phyloP scores from a whole-genome alignment of 768 basidiomycete genomes.

The Coprinopsis sp. region DNA sequence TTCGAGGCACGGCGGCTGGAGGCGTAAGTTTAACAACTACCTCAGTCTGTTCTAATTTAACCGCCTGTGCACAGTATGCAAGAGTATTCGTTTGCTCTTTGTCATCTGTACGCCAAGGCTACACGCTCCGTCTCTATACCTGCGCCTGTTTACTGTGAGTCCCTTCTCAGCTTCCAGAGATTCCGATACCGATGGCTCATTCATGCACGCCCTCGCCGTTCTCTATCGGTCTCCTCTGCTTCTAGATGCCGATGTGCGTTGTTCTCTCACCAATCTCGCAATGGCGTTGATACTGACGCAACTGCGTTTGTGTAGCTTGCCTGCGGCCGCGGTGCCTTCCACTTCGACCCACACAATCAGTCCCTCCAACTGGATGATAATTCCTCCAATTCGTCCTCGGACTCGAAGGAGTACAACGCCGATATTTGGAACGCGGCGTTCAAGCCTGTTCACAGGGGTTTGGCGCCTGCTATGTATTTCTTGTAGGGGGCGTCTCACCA shows the following conservation, averaged over 20 bases:
- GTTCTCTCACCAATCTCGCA: not conserved
- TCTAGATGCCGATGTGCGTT: conserved; percentile 11
- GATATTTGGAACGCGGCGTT: not conserved
- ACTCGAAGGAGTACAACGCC: not conserved
- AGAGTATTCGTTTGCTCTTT: conserved; percentile 20
- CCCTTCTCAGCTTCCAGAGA: not conserved
- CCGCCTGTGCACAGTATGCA: no score
- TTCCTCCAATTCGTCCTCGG: not conserved
- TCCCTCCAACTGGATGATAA: not conserved
- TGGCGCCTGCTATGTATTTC: not conserved
- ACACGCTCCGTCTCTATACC: conserved; percentile 29
- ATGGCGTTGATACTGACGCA: not conserved
- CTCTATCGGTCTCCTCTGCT: not conserved
- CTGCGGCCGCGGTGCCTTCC: conserved; percentile 6
- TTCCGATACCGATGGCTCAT: no score
- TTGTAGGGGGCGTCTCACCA: not conserved
- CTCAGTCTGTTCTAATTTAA: no score
- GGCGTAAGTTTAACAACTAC: not conserved
- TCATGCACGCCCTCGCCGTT: no score
- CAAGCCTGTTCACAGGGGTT: not conserved
- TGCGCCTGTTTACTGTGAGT: conserved; percentile 28
- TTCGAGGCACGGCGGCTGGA: not conserved
- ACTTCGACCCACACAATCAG: not conserved
- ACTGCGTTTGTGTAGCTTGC: conserved; percentile 2
- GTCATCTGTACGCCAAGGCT: conserved; percentile 26